Evolutionary conservation across 441 rosid species (phyloP).

Genomic region (Arabidopsis lyrata): DNA sequence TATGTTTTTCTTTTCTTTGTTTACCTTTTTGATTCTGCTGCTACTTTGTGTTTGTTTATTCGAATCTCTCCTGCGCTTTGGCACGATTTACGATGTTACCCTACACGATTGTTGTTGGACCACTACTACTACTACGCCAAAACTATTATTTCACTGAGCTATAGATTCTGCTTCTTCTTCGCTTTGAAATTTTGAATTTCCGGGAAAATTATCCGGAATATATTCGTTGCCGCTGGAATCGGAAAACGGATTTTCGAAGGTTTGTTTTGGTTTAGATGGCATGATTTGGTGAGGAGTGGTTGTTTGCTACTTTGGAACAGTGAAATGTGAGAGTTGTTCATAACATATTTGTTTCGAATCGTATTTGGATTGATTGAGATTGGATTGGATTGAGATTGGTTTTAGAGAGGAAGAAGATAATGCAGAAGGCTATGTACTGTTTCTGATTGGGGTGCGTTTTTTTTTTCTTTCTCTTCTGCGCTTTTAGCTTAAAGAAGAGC

Average conservation of each 20-base stretch:
- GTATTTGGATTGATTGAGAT: constrained; percentile 24
- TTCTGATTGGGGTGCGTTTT: constrained; percentile 26
- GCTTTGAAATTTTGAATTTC: constrained; percentile 30
- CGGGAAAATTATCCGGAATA: background rate
- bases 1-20: constrained; percentile 13
- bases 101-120: constrained; percentile 38
- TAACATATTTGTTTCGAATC: constrained; percentile 22
- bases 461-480: background rate
- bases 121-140: constrained; percentile 4
- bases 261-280: constrained; percentile 18
- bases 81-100: constrained; percentile 41
- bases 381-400: constrained; percentile 9
- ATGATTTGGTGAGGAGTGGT: constrained; percentile 30
- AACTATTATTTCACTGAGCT: constrained; percentile 7
- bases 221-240: constrained; percentile 7
- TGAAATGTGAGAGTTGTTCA: constrained; percentile 30
- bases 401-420: constrained; percentile 6
- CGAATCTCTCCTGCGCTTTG: constrained; percentile 10
- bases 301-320: constrained; percentile 23
- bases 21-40: constrained; percentile 6
- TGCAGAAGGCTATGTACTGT: constrained; percentile 24
- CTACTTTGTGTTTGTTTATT: constrained; percentile 40
- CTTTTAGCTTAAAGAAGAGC: constrained; percentile 25
- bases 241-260: constrained; percentile 1
- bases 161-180: constrained; percentile 31